Conservation (phyloP, 1,139 yeast genomes). For the Suhomyces bolitotheri region DNA sequence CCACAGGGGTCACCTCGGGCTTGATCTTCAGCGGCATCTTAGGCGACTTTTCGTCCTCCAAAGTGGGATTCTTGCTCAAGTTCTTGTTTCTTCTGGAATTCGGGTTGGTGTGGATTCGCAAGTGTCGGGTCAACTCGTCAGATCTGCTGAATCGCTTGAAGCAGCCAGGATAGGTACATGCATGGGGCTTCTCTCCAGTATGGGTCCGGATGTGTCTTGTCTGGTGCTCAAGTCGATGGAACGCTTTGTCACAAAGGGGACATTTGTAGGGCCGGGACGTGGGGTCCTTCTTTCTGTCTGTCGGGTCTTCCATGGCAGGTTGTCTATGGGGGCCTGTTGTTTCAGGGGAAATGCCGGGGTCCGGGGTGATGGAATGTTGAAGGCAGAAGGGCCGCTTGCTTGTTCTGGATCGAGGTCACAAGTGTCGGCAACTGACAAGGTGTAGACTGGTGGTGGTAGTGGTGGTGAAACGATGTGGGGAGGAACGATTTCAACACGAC, state of each 20-base stretch:
- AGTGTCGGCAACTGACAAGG: too few relatives aligned
- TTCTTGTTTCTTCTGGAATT: constrained; percentile 61
- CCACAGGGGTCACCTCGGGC: neutral
- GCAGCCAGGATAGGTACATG: constrained; percentile 69
- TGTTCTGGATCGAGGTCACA: too few relatives aligned
- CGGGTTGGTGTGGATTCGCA: constrained; percentile 62
- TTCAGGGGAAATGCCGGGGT: neutral
- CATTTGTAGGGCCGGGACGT: constrained; percentile 53
- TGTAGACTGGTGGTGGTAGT: too few relatives aligned
- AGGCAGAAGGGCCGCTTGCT: too few relatives aligned
- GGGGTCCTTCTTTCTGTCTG: constrained; percentile 21
- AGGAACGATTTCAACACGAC: too few relatives aligned
- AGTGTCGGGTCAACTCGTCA: constrained; percentile 69
- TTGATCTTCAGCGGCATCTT: neutral
- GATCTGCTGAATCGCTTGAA: constrained; percentile 64
- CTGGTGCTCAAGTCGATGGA: constrained; percentile 66
- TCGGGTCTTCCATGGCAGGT: constrained; percentile 5
- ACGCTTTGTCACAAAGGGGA: constrained; percentile 60
- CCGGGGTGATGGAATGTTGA: too few relatives aligned
- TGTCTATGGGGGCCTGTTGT: too few relatives aligned
- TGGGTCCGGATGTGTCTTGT: constrained; percentile 72
- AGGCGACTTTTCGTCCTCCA: constrained; percentile 7
- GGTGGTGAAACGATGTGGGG: too few relatives aligned
- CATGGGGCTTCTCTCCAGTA: constrained; percentile 76
- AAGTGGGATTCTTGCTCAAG: constrained; percentile 16